Evolutionary conservation across 305 asterid species (phyloP), one percentile per base, ranked within the genome.

Genomic region (Lippia alba): DNA sequence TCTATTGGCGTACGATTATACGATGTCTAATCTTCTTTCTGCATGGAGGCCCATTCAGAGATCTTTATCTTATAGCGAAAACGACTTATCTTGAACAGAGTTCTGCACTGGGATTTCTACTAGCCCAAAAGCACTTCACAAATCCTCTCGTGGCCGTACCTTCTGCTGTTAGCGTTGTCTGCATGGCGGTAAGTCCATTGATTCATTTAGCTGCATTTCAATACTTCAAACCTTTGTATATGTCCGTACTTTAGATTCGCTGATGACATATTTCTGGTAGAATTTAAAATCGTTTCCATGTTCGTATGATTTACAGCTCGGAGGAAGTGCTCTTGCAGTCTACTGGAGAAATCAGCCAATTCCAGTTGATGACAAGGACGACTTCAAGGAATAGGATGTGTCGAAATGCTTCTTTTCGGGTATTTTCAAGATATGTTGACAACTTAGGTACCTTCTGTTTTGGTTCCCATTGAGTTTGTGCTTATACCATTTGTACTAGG

Each of bases 81-180:
- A 56, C 17, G 17, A 49, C 50, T 58, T 62, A 53, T 76, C 34
- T 33, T 58, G 45, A 41, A 32, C 85, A 94, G 99, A 94, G 99
- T 82, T 94, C 99, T 70, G 99, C 99, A 41, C 96, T 94, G 40
- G 99, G 99, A 66, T 89, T 94, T 81, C 80, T 88, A 32, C 89
- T 94, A 32, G 97, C 99, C 11, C 99, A 91, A 79, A 94, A 81
- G 72, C 99, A 94, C 87, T 94, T 94, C 89, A 89, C 93, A 24
- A 94, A 94, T 73, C 99, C 97, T 67, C 93, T 94, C 3, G 99
- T 91, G 14, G 97, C 97, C 5, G 99, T 94, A 39, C 99, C 99
- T 30, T 94, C 99, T 46, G 99, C 99, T 3, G 99, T 94, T 24
- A 94, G 99, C 78, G 99, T 94, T 45, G 99, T 94, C 69, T 94